Conservation (phyloP, 257 asterid species). For the Solanum okadae region DNA sequence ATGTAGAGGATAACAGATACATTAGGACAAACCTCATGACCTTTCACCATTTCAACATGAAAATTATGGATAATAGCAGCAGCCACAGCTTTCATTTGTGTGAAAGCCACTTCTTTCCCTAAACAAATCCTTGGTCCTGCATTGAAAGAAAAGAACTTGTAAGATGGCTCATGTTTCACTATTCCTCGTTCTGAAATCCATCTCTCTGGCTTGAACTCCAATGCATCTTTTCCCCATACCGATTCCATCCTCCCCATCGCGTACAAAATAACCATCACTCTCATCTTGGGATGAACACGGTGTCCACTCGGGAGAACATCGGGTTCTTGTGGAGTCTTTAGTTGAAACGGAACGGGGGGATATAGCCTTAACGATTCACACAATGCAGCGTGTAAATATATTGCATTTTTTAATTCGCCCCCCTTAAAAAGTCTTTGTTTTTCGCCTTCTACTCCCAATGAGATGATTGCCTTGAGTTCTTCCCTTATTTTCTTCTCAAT, state of each 20-base stretch:
- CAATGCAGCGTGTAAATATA: constrained; percentile 11
- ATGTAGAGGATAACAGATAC: background rate
- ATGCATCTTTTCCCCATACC: constrained; percentile 44
- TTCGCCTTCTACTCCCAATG: background rate
- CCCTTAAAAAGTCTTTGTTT: background rate
- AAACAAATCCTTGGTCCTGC: constrained; percentile 57
- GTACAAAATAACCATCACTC: constrained; percentile 30
- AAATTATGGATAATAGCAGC: background rate
- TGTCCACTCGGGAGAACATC: constrained; percentile 52
- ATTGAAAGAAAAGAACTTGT: constrained; percentile 47
- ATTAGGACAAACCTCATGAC: background rate
- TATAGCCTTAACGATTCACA: constrained; percentile 45
- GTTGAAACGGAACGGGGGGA: constrained; percentile 53
- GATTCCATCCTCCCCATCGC: constrained; percentile 55
- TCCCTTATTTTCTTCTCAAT: background rate
- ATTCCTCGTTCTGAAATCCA: constrained; percentile 32
- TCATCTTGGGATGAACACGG: constrained; percentile 25
- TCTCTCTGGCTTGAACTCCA: constrained; percentile 49
- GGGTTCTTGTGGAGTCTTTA: constrained; percentile 26
- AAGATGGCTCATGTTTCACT: constrained; percentile 39
- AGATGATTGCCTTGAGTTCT: background rate
- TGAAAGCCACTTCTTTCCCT: constrained; percentile 21
- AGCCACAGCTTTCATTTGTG: background rate
- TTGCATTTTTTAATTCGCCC: background rate
- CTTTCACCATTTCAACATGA: background rate